Evolutionary conservation across 257 asterid species (phyloP).

Genomic region (Petunia axillaris): DNA sequence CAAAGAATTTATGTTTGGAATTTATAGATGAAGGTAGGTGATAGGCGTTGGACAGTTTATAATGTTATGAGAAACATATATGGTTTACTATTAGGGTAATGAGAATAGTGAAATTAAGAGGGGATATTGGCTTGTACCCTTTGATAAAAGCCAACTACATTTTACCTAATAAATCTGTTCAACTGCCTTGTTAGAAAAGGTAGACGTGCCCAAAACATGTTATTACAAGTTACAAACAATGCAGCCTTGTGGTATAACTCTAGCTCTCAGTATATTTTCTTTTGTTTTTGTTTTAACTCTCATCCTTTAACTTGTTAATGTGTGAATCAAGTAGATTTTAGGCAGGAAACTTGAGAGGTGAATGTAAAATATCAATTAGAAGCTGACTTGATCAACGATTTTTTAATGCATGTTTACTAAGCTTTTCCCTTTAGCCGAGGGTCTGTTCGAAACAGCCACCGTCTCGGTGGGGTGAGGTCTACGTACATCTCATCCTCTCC

Average conservation of each 20-base stretch:
- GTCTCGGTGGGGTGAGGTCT: no score
- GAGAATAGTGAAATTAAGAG: not conserved
- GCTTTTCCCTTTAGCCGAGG: no score
- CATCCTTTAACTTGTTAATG: not conserved
- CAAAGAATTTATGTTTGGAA: constrained; percentile 25
- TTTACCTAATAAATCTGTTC: constrained; percentile 50
- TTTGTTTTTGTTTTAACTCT: not conserved
- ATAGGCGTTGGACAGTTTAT: constrained; percentile 37
- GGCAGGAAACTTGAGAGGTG: not conserved
- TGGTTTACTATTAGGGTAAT: not conserved
- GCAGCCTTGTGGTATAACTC: constrained; percentile 13
- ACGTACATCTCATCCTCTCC: no score
- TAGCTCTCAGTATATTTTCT: not conserved
- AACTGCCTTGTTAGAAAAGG: constrained; percentile 45
- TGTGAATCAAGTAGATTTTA: not conserved
- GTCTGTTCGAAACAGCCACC: no score
- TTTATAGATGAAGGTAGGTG: constrained; percentile 39
- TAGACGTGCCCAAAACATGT: constrained; percentile 31
- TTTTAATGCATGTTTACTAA: no score
- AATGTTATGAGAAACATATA: not conserved
- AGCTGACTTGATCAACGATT: no score
- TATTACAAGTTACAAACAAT: constrained; percentile 17
- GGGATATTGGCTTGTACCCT: constrained; percentile 31
- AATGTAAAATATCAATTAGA: not conserved
- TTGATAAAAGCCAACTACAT: constrained; percentile 41